A percentile compares a stretch with the other conserved stretches of the same genome.
phyloP scores from a whole-genome alignment of 164 flowering plant species.

The Annona cherimola region DNA sequence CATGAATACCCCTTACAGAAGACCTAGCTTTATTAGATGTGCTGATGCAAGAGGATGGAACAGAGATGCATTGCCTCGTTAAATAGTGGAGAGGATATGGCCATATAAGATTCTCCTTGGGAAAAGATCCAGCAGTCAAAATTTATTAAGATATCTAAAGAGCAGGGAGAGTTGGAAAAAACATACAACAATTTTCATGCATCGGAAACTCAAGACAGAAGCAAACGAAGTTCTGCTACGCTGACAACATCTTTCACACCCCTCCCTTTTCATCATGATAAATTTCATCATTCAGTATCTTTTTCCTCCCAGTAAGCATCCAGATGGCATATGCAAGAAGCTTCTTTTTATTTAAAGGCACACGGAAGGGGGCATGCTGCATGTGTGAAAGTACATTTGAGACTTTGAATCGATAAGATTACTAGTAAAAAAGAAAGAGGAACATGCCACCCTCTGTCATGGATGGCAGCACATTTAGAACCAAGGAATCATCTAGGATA shows the following conservation, averaged over 20 bases:
- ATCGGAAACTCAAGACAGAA: neutral
- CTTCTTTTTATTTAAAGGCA: too few species aligned
- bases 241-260: too few species aligned
- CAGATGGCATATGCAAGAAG: too few species aligned
- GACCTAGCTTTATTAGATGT: neutral
- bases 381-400: neutral
- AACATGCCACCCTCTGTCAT: neutral
- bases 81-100: neutral
- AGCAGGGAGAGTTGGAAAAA: neutral
- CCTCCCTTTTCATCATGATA: too few species aligned
- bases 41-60: neutral
- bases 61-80: neutral
- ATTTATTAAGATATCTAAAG: neutral
- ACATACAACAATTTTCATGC: neutral
- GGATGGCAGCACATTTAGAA: too few species aligned
- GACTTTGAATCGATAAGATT: too few species aligned
- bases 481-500: too few species aligned
- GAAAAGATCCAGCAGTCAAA: neutral
- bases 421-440: neutral
- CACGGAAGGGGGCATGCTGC: neutral
- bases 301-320: too few species aligned
- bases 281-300: too few species aligned
- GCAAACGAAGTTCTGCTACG: neutral
- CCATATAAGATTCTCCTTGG: neutral
- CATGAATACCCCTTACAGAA: neutral